A percentile compares a stretch with the other conserved stretches of the same genome.
Conservation (phyloP, 2,329 filamentous ascomycete genomes). For the Metarhizium anisopliae region DNA sequence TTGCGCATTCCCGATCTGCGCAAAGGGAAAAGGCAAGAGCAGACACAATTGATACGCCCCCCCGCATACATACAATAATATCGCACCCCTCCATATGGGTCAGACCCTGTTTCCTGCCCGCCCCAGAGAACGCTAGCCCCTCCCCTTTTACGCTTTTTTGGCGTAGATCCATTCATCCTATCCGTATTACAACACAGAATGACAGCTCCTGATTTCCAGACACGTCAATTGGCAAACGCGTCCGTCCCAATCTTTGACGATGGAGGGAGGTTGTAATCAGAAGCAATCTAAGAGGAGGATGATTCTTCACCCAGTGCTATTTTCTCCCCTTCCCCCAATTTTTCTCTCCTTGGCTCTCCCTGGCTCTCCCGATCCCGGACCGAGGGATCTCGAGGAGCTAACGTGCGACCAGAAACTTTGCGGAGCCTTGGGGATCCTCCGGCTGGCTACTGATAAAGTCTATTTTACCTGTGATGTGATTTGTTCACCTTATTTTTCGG, state of each 20-base stretch:
- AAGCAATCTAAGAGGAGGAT: neutral
- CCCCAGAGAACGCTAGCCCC: neutral
- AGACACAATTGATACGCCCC: neutral
- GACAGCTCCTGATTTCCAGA: neutral
- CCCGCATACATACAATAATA: neutral
- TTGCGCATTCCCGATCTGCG: neutral
- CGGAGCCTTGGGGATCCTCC: neutral
- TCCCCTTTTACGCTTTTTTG: neutral
- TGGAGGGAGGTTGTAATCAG: neutral
- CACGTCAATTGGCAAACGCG: neutral
- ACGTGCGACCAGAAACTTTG: neutral
- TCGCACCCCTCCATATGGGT: neutral
- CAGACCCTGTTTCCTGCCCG: neutral
- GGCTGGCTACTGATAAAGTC: neutral
- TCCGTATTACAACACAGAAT: neutral
- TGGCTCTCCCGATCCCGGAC: neutral
- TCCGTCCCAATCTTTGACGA: neutral
- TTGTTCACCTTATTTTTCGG: neutral
- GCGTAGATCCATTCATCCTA: neutral
- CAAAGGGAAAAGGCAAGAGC: neutral
- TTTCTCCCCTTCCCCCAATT: neutral
- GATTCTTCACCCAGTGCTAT: neutral
- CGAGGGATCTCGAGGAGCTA: neutral
- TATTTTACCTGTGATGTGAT: neutral
- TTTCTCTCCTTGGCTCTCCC: neutral